Percentiles rank a stretch among this genome's conserved stretches.
phyloP scores from a whole-genome alignment of 345 rosid genomes.

The Salix caprea region DNA sequence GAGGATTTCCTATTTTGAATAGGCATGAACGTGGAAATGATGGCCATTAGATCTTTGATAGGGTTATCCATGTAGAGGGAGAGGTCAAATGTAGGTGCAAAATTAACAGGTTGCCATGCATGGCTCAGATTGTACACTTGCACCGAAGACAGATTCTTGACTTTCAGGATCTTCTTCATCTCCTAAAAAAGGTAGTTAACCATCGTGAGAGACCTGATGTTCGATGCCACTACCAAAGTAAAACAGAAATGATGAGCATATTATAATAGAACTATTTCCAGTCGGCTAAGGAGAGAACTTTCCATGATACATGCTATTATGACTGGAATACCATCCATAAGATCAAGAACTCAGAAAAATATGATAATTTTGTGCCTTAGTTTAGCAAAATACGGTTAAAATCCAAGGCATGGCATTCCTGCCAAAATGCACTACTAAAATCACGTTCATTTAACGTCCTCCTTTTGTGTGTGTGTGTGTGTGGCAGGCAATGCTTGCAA shows the following conservation, averaged over 20 bases:
- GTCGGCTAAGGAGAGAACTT: background rate
- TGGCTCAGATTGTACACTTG: background rate
- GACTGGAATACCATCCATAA: background rate
- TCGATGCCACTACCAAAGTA: background rate
- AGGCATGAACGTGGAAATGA: background rate
- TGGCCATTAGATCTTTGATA: background rate
- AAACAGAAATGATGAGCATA: background rate
- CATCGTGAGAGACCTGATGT: background rate
- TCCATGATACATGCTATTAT: background rate
- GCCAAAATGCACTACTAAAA: background rate
- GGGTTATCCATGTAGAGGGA: background rate
- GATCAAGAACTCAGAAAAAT: background rate
- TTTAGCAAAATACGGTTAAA: background rate
- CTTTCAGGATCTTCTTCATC: background rate
- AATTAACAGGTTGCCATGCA: background rate
- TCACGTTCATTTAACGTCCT: background rate
- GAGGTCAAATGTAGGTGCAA: background rate
- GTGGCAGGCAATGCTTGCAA: constrained; percentile 49
- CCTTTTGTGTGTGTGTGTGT: background rate
- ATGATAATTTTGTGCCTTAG: background rate
- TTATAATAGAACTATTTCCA: background rate
- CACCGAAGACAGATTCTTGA: background rate
- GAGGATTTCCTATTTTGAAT: background rate
- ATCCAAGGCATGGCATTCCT: background rate
- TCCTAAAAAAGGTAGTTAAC: background rate